Percentiles rank a stretch among this genome's conserved stretches.
Evolutionary conservation across 2,329 filamentous ascomycete genomes (phyloP).

Genomic region (Pseudogymnoascus sp.): DNA sequence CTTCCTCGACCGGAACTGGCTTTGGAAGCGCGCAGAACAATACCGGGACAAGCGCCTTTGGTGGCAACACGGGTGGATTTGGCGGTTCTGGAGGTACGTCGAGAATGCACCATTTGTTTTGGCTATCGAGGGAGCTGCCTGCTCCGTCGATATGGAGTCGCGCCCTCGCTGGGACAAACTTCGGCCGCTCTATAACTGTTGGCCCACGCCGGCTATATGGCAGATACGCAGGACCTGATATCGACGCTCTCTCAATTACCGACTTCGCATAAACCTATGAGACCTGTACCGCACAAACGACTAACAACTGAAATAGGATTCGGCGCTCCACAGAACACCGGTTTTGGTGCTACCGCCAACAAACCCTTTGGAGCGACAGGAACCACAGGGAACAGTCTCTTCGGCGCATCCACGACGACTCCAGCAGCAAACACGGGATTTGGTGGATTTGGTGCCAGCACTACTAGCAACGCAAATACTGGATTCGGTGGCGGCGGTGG

Average conservation of each 20-base stretch:
- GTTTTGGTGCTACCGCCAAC: slow-evolving; percentile 23
- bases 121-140: not conserved
- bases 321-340: slow-evolving; percentile 33
- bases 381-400: slow-evolving; percentile 43
- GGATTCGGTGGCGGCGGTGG: slow-evolving; percentile 21
- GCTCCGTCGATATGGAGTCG: not conserved
- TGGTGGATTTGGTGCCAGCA: slow-evolving; percentile 38
- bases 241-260: not conserved
- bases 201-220: not conserved
- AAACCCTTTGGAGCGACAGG: slow-evolving; percentile 42
- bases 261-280: not conserved
- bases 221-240: not conserved
- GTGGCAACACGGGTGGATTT: slow-evolving; percentile 29
- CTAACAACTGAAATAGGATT: slow-evolving; percentile 30
- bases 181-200: not conserved
- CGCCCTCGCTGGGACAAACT: not conserved
- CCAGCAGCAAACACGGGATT: slow-evolving; percentile 30
- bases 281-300: not conserved
- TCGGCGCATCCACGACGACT: slow-evolving; percentile 36
- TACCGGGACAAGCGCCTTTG: slow-evolving; percentile 34
- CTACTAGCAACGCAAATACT: slow-evolving; percentile 22
- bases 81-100: slow-evolving; percentile 34
- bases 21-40: slow-evolving; percentile 34
- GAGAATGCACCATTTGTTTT: slow-evolving; percentile 14
- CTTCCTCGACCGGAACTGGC: slow-evolving; percentile 29